Evolutionary conservation across 2,329 filamentous ascomycete species (phyloP).

Genomic region (Pseudogymnoascus sp.): DNA sequence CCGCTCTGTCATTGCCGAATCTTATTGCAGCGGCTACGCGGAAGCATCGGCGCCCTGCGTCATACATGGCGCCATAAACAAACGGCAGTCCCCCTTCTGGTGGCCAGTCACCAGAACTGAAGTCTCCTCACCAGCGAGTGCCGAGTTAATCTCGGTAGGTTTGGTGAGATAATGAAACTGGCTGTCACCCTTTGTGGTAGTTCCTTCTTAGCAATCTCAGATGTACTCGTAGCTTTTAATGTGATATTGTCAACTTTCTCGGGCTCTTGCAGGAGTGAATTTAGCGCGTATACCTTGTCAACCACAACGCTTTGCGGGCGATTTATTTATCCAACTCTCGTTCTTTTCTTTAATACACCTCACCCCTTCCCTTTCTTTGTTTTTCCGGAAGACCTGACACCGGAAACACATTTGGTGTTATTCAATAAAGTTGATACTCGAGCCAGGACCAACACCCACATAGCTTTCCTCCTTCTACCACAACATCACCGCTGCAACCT

Average conservation of each 20-base stretch:
- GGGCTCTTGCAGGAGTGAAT: neutral
- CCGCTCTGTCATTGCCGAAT: neutral
- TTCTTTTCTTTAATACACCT: neutral
- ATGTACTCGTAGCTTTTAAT: neutral
- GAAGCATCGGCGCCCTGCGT: neutral
- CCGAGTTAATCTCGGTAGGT: neutral
- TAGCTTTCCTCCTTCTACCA: neutral
- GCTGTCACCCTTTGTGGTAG: too few species aligned
- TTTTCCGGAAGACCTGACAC: too few species aligned
- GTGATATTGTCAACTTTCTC: neutral
- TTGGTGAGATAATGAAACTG: neutral
- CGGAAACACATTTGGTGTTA: too few species aligned
- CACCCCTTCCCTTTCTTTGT: neutral
- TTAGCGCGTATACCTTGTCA: neutral
- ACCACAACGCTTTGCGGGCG: neutral
- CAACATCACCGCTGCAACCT: neutral
- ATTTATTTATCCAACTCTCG: neutral
- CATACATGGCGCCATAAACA: neutral
- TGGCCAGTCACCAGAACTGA: neutral
- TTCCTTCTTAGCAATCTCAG: neutral
- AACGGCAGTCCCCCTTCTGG: neutral
- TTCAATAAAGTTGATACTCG: neutral
- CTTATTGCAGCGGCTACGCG: too few species aligned
- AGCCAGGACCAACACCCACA: neutral
- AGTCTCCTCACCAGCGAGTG: neutral